A percentile compares a stretch with the other conserved stretches of the same genome.
These are phyloP conservation scores for Neurospora sp. DNA, from an alignment of 495 filamentous ascomycete species.

Conservation along the genomic window DNA sequence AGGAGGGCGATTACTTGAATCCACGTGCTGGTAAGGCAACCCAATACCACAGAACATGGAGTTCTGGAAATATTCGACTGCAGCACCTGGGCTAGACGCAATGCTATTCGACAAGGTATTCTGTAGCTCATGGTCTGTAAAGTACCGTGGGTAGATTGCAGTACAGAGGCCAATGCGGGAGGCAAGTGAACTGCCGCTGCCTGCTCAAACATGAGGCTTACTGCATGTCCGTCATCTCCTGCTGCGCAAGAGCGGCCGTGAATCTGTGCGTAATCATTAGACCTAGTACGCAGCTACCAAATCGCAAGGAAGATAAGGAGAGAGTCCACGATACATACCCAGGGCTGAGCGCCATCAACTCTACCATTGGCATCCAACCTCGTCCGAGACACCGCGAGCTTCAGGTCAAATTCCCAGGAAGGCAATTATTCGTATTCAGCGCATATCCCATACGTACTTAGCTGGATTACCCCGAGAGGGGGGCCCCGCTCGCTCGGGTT, in stretches of 20 bases:
- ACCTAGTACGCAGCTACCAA: not conserved
- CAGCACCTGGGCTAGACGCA: not conserved
- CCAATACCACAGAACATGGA: not conserved
- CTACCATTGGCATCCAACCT: not conserved
- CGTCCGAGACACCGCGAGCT: not conserved
- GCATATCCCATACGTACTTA: not conserved
- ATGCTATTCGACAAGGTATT: not conserved
- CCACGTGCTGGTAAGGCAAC: not conserved
- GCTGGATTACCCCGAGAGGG: not conserved
- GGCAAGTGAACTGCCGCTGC: not conserved
- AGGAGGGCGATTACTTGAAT: not conserved
- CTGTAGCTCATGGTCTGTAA: not conserved
- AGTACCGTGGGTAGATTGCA: not conserved
- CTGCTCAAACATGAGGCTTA: not conserved
- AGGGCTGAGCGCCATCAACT: not conserved
- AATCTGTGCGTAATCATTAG: not conserved
- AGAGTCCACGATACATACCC: not conserved
- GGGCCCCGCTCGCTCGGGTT: not conserved
- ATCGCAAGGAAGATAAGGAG: not conserved
- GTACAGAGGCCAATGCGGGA: not conserved
- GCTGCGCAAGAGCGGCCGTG: not conserved
- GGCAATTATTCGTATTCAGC: not conserved
- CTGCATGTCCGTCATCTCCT: not conserved
- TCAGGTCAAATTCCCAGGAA: not conserved
- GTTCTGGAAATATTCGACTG: not conserved